Conservation (phyloP, 2,329 filamentous ascomycete genomes). For the Mollisia scopiformis region DNA sequence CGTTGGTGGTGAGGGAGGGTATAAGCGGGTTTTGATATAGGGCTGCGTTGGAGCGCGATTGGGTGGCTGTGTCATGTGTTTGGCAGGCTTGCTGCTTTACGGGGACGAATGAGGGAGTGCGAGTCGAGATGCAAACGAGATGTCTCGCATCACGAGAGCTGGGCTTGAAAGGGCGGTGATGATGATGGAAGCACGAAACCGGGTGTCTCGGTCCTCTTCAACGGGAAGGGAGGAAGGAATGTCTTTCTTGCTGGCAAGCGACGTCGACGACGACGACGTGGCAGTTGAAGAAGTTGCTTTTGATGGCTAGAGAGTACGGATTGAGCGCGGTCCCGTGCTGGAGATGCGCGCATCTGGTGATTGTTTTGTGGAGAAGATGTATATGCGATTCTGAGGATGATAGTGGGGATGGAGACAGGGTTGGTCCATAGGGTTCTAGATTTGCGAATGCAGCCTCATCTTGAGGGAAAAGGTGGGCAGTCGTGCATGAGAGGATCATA, state of each 20-base stretch:
- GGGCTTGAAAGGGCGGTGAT: neutral
- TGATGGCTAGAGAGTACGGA: neutral
- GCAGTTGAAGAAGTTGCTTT: slow-evolving; percentile 3
- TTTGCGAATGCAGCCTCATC: slow-evolving; percentile 7
- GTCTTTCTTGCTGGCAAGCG: neutral
- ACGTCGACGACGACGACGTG: too few relatives aligned
- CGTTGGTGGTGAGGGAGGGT: neutral
- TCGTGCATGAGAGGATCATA: neutral
- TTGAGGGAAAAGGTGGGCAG: neutral
- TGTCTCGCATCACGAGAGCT: neutral
- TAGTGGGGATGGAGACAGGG: neutral
- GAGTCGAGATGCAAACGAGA: neutral
- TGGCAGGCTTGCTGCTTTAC: neutral
- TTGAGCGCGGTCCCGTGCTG: neutral
- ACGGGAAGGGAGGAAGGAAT: neutral
- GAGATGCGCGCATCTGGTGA: slow-evolving; percentile 1
- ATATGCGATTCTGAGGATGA: slow-evolving; percentile 9
- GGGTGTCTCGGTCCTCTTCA: neutral
- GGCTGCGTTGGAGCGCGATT: neutral
- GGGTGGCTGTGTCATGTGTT: neutral
- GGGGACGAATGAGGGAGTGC: neutral
- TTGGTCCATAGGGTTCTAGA: slow-evolving; percentile 9
- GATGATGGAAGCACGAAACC: neutral
- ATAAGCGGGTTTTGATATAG: slow-evolving; percentile 3
- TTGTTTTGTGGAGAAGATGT: slow-evolving; percentile 5